Percentiles rank a stretch among this genome's conserved stretches.
Evolutionary conservation across 2,329 filamentous ascomycete genomes (phyloP).

Genomic region (Trichoderma simmonsii): DNA sequence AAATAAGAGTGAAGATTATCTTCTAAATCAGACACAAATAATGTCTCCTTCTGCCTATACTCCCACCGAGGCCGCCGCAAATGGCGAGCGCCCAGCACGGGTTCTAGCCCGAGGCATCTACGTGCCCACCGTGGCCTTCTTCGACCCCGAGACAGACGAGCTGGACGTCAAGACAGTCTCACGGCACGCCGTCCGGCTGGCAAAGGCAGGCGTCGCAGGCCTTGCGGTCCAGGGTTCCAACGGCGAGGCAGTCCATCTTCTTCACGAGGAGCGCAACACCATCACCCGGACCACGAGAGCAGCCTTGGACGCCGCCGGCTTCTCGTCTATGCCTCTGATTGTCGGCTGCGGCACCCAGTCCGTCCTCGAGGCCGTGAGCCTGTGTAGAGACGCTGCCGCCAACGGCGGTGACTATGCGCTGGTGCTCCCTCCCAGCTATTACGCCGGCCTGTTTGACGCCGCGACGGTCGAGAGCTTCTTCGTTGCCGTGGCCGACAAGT

Average conservation of each 20-base stretch:
- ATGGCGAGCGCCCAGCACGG: conserved; percentile 25
- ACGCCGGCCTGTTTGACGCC: conserved; percentile 62
- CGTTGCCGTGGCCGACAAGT: conserved; percentile 58
- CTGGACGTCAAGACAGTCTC: conserved; percentile 61
- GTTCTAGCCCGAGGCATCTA: conserved; percentile 58
- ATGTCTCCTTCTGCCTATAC: conserved; percentile 19
- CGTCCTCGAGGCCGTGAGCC: conserved; percentile 66
- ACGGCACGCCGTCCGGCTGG: conserved; percentile 65
- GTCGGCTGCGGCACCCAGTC: conserved; percentile 74
- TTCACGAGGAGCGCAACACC: conserved; percentile 64
- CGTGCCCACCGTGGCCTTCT: conserved; percentile 73
- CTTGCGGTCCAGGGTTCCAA: conserved; percentile 78
- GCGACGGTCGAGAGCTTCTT: conserved; percentile 63
- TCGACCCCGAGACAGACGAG: conserved; percentile 62
- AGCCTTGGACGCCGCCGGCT: conserved; percentile 64
- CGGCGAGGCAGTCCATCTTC: conserved; percentile 77
- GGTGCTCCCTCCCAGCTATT: conserved; percentile 74
- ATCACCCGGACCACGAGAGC: conserved; percentile 68
- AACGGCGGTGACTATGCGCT: conserved; percentile 73
- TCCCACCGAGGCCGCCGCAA: conserved; percentile 19
- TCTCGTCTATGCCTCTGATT: conserved; percentile 64
- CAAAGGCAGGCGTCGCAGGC: conserved; percentile 68
- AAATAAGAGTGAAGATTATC: background rate
- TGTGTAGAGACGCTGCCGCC: conserved; percentile 65
- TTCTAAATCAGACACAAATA: background rate